Base-by-base conservation (phyloP, 2,329 filamentous ascomycete genomes). In the Scytalidium lignicola region DNA sequence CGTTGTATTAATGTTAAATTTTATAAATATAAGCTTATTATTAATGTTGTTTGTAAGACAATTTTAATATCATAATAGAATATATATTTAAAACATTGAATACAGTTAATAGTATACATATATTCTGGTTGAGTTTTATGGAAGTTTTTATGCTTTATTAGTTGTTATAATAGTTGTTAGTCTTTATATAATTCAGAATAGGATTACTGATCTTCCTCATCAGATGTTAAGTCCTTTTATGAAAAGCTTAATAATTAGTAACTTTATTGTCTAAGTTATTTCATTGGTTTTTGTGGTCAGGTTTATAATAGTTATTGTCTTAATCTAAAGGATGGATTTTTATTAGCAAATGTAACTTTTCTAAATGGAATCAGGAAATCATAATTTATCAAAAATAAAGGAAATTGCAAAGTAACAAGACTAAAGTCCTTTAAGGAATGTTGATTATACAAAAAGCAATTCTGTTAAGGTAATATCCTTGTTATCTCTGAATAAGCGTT, bases 401-500 rank as follows among this genome's bases (percentile, higher is more conserved):
- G 50, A 58, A 43, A 40, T 47, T 5, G 18, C 43, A 22, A 51
- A 51, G 49, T 46, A 50, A 42, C 45, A 48, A 51, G 37, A 44
- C 28, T 48, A 53, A 19, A 58, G 44, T 43, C 21, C 51, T 13
- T 26, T 10, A 26, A 51, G 29, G 22, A 52, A 40, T 37, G 43
- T 56, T 28, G 59, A 60, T 26, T 10, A 26, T 10, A 26, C 6
- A 26, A 26, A 26, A 26, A 6, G 23, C 23, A 26, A 26, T 26
- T 26, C 23, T 26, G 6, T 26, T n/a, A n/a, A n/a, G 23, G 5
- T 10, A 17, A 61, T 55, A 3, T 56, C 51, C 19, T 48, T 56
- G 17, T 47, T 72, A 23, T 56, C 74, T 3, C 72, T 74, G 0
- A 67, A 69, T 4, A 75, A 76, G 1, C 65, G 74, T 56, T 70